Conservation (phyloP, 805 yeast species). For the Metschnikowia drakensbergensis region DNA sequence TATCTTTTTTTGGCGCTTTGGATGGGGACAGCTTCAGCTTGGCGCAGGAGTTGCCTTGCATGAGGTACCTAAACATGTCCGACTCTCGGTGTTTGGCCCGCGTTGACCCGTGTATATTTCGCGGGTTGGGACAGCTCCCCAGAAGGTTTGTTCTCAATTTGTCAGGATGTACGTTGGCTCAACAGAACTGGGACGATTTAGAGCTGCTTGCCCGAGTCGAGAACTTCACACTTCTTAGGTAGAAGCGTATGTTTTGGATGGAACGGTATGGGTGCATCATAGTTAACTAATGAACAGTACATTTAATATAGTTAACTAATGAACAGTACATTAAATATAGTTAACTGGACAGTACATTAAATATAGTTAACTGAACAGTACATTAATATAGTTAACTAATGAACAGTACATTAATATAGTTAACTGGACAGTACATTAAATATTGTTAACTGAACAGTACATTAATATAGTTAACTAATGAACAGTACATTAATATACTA, state of each 20-base stretch:
- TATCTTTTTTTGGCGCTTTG: constrained; percentile 13
- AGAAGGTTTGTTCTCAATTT: constrained; percentile 4
- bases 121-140: constrained; percentile 2
- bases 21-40: constrained; percentile 4
- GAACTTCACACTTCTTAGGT: neutral
- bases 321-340: too few species aligned
- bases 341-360: too few species aligned
- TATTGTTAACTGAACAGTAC: too few species aligned
- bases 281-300: too few species aligned
- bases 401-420: too few species aligned
- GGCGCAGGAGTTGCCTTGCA: constrained; percentile 11
- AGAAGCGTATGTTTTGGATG: neutral
- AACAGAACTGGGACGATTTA: constrained; percentile 8
- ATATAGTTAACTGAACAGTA: too few species aligned
- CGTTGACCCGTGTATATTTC: constrained; percentile 10
- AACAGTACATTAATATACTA: too few species aligned
- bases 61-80: constrained; percentile 10
- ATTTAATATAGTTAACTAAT: too few species aligned
- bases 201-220: constrained; percentile 1
- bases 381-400: too few species aligned
- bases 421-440: too few species aligned
- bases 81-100: constrained; percentile 7
- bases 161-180: constrained; percentile 7
- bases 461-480: too few species aligned
- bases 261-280: too few species aligned